Conservation (phyloP, 441 rosid species). For the Arabidopsis lyrata region DNA sequence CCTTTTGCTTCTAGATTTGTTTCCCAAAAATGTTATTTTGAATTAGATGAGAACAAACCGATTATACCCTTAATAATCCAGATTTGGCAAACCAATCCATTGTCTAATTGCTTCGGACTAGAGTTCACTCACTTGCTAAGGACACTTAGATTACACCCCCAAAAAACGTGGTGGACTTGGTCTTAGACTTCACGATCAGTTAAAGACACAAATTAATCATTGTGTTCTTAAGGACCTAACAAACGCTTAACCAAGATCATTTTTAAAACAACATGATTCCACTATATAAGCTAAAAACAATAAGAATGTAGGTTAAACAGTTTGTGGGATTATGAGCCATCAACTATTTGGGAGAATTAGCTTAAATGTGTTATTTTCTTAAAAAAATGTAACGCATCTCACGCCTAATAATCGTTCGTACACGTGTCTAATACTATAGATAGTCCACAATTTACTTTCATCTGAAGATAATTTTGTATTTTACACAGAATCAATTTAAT, state of each 20-base stretch:
- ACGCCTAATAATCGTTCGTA: not conserved
- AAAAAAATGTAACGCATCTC: not conserved
- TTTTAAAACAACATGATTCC: too few species aligned
- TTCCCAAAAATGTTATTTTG: not conserved
- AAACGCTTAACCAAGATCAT: too few species aligned
- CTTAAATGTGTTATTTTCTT: not conserved
- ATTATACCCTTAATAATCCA: not conserved
- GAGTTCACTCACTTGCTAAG: not conserved
- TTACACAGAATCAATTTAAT: not conserved
- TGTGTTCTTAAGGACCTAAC: too few species aligned
- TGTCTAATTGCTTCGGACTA: too few species aligned
- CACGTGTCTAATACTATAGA: not conserved
- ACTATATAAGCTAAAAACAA: not conserved
- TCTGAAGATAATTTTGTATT: not conserved
- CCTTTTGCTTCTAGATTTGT: not conserved
- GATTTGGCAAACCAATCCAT: not conserved
- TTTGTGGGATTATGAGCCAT: not conserved
- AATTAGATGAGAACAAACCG: not conserved
- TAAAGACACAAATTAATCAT: not conserved
- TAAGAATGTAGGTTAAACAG: not conserved
- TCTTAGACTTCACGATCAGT: not conserved
- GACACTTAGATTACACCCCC: not conserved
- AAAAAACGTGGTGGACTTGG: constrained; percentile 7
- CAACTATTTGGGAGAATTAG: not conserved
- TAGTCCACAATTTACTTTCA: too few species aligned